phyloP scores from a whole-genome alignment of 2,329 filamentous ascomycete species.

The Ophiognomonia clavigignenti-juglandacearum region DNA sequence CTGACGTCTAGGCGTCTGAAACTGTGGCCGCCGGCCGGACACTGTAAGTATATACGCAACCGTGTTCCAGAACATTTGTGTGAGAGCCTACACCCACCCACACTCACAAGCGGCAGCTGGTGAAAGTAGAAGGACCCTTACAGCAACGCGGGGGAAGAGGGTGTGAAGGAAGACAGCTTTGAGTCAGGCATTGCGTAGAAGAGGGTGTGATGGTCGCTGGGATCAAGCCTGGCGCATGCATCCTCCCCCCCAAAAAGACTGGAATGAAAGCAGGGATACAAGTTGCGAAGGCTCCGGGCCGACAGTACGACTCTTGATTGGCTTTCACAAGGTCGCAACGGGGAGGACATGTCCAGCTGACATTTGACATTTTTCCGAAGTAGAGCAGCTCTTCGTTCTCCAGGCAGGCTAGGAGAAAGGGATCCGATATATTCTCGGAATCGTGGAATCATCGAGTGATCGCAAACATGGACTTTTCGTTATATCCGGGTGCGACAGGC shows the following conservation, averaged over 20 bases:
- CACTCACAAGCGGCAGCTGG: not conserved
- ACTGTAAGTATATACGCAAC: constrained; percentile 1
- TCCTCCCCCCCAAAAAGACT: not conserved
- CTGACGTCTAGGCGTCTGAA: constrained; percentile 1
- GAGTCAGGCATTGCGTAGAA: constrained; percentile 12
- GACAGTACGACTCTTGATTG: constrained; percentile 13
- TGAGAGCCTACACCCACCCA: no score
- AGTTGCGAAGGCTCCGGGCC: constrained; percentile 3
- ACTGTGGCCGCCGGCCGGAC: not conserved
- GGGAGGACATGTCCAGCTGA: constrained; percentile 5
- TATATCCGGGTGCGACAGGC: constrained; percentile 2
- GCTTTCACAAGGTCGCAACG: constrained; percentile 13
- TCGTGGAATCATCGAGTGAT: constrained; percentile 10
- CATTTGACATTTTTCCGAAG: not conserved
- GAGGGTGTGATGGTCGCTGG: constrained; percentile 12
- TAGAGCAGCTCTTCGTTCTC: not conserved
- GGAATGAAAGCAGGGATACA: constrained; percentile 4
- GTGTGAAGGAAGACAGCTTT: constrained; percentile 12
- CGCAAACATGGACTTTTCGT: constrained; percentile 5
- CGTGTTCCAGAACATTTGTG: constrained; percentile 13
- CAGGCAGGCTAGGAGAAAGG: constrained; percentile 5
- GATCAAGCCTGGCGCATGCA: constrained; percentile 12
- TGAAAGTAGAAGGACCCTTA: not conserved
- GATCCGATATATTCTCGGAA: constrained; percentile 1
- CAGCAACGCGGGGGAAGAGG: constrained; percentile 5